phyloP scores from a whole-genome alignment of 768 basidiomycete genomes.

The Suillus fuscotomentosus region DNA sequence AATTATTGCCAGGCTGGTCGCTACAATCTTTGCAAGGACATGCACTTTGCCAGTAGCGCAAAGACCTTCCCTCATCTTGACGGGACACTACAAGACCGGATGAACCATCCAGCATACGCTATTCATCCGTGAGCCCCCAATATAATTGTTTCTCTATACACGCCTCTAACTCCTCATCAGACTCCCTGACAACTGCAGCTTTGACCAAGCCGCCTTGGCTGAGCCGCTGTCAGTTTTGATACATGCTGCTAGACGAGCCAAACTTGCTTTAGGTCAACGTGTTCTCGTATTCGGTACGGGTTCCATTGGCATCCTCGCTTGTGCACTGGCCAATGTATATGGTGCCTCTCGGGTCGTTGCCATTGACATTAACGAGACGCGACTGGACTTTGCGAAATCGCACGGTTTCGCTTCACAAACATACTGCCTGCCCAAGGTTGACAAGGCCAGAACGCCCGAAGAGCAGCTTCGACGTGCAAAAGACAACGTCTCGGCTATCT shows the following conservation, averaged over 20 bases:
- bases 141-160: not conserved
- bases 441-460: slow-evolving; percentile 50
- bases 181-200: slow-evolving; percentile 72
- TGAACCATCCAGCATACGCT: slow-evolving; percentile 87
- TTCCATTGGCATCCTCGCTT: slow-evolving; percentile 89
- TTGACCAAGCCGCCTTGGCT: slow-evolving; percentile 82
- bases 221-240: slow-evolving; percentile 94
- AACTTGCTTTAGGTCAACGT: slow-evolving; percentile 51
- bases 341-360: slow-evolving; percentile 76
- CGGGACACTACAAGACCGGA: slow-evolving; percentile 82
- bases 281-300: slow-evolving; percentile 92
- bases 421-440: slow-evolving; percentile 57
- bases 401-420: slow-evolving; percentile 77
- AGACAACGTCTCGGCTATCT: slow-evolving; percentile 49
- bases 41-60: slow-evolving; percentile 89
- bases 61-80: slow-evolving; percentile 92
- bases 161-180: slow-evolving; percentile 39
- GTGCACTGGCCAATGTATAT: slow-evolving; percentile 68
- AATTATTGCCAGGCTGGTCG: slow-evolving; percentile 68
- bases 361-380: slow-evolving; percentile 81
- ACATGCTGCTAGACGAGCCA: slow-evolving; percentile 51
- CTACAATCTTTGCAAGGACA: slow-evolving; percentile 89
- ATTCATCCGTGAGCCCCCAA: slow-evolving; percentile 74
- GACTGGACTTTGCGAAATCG: slow-evolving; percentile 73
- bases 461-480: slow-evolving; percentile 62